phyloP scores from a whole-genome alignment of 2,329 filamentous ascomycete genomes.

The Diaporthe amygdali region DNA sequence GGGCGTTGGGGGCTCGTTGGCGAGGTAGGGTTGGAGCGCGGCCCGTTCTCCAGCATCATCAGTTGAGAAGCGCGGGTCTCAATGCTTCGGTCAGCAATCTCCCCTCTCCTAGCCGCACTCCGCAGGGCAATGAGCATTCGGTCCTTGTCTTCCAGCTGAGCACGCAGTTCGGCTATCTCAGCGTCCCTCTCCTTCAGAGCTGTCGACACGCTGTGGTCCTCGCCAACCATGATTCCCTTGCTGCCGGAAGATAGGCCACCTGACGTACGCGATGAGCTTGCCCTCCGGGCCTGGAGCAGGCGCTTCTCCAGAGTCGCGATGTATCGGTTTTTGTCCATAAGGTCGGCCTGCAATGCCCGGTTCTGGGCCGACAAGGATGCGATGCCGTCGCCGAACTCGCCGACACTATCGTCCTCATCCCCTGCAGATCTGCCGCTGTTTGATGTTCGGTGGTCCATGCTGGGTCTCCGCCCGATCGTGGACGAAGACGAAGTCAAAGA shows the following conservation, averaged over 20 bases:
- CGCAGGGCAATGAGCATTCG: conserved; percentile 88
- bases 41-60: conserved; percentile 30
- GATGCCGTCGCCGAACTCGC: conserved; percentile 85
- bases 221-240: conserved; percentile 72
- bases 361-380: conserved; percentile 87
- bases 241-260: conserved; percentile 68
- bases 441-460: conserved; percentile 47
- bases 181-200: conserved; percentile 86
- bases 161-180: conserved; percentile 90
- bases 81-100: conserved; percentile 69
- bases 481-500: conserved; percentile 71
- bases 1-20: conserved; percentile 32
- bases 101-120: conserved; percentile 83
- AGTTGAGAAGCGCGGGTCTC: conserved; percentile 40
- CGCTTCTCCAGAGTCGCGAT: conserved; percentile 93
- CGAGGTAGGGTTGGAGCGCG: conserved; percentile 29
- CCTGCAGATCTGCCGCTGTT: conserved; percentile 46
- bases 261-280: conserved; percentile 87
- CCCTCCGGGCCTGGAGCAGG: conserved; percentile 85
- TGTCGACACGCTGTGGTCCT: conserved; percentile 76
- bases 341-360: conserved; percentile 88
- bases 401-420: conserved; percentile 73
- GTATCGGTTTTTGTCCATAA: conserved; percentile 96
- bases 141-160: conserved; percentile 91
- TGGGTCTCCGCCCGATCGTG: conserved; percentile 61